A percentile compares a stretch with the other conserved stretches of the same genome.
These are phyloP conservation scores for Cladosporium cucumerinum DNA, from an alignment of 2,329 filamentous ascomycete species.

Conservation along the genomic window DNA sequence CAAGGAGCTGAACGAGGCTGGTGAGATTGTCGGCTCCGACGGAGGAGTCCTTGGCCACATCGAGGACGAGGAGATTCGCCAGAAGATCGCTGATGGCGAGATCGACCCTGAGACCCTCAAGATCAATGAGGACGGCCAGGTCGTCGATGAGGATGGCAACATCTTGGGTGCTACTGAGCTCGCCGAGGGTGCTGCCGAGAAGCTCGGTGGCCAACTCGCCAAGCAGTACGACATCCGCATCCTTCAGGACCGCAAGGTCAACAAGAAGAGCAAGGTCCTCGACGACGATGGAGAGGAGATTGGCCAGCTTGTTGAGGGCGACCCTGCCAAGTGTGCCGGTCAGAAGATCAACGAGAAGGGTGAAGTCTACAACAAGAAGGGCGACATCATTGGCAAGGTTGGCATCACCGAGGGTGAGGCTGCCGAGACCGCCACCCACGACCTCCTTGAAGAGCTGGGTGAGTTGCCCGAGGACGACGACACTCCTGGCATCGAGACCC, in stretches of 20 bases:
- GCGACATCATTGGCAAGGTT: constrained; percentile 50
- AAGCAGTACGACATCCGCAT: constrained; percentile 46
- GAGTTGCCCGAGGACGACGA: constrained; percentile 38
- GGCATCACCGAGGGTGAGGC: constrained; percentile 49
- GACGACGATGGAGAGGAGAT: constrained; percentile 51
- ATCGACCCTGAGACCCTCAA: constrained; percentile 47
- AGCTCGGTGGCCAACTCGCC: constrained; percentile 41
- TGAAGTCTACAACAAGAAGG: constrained; percentile 50
- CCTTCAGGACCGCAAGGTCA: constrained; percentile 53
- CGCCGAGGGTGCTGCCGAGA: constrained; percentile 48
- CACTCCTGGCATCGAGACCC: constrained; percentile 45
- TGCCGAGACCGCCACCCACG: constrained; percentile 49
- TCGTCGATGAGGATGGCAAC: constrained; percentile 50
- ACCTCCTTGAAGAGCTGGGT: constrained; percentile 46
- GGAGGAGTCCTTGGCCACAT: constrained; percentile 50
- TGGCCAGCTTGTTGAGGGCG: constrained; percentile 49
- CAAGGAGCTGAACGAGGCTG: constrained; percentile 49
- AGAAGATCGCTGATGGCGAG: constrained; percentile 38
- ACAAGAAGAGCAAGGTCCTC: constrained; percentile 55
- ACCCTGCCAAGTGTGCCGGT: constrained; percentile 42
- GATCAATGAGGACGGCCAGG: constrained; percentile 51
- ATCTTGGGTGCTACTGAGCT: constrained; percentile 51
- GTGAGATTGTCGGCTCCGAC: constrained; percentile 48
- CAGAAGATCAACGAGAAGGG: constrained; percentile 51
- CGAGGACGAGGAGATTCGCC: constrained; percentile 43